phyloP scores from a whole-genome alignment of 352 stramenopile genomes.

The Thalassiosira hispida region DNA sequence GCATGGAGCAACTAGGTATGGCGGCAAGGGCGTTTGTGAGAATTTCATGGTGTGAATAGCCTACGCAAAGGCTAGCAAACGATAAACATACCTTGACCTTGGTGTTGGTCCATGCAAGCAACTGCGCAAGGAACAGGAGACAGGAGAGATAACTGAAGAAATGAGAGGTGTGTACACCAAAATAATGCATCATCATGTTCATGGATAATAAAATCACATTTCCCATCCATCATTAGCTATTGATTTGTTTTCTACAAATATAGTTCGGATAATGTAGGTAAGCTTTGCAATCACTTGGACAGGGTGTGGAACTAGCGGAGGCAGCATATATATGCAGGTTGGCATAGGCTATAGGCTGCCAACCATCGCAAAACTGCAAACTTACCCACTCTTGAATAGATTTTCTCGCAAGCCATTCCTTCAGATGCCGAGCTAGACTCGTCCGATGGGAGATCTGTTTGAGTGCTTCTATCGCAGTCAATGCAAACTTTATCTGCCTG shows the following conservation, averaged over 20 bases:
- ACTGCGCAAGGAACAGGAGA: background rate
- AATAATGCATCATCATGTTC: no score
- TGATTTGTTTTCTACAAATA: background rate
- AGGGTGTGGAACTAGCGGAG: background rate
- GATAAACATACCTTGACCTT: slow-evolving; percentile 36
- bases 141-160: background rate
- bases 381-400: slow-evolving; percentile 30
- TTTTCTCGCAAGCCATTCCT: slow-evolving; percentile 28
- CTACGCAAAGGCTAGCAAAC: background rate
- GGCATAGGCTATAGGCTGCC: background rate
- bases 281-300: slow-evolving; percentile 5
- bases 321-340: no score
- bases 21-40: background rate
- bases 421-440: slow-evolving; percentile 38
- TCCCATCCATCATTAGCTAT: background rate
- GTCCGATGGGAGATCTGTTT: slow-evolving; percentile 44
- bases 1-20: slow-evolving; percentile 30
- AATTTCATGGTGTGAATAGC: background rate
- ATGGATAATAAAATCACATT: background rate
- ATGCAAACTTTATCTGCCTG: slow-evolving; percentile 30
- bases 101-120: slow-evolving; percentile 38
- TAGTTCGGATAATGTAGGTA: slow-evolving; percentile 3
- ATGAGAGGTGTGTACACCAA: no score
- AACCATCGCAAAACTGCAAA: no score
- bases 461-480: slow-evolving; percentile 52